Evolutionary conservation across 2,329 filamentous ascomycete species (phyloP).

Genomic region (Neonectria sp.): DNA sequence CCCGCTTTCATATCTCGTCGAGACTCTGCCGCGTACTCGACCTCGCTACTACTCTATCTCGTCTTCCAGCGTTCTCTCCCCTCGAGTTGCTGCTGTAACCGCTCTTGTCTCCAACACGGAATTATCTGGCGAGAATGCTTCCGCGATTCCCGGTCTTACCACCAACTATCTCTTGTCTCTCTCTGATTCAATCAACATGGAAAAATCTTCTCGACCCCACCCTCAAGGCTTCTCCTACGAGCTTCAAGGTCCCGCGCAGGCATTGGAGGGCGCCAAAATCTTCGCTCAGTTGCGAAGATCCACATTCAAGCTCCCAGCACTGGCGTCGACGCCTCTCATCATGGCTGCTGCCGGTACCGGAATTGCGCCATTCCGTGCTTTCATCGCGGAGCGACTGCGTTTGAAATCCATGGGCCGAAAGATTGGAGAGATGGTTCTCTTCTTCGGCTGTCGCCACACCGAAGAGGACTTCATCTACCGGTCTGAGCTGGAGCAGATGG

Average conservation of each 20-base stretch:
- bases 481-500: slow-evolving; percentile 25
- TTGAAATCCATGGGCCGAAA: slow-evolving; percentile 27
- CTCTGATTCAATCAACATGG: slow-evolving; percentile 12
- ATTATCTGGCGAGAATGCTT: slow-evolving; percentile 6
- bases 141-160: slow-evolving; percentile 30
- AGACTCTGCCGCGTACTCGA: slow-evolving; percentile 50
- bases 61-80: slow-evolving; percentile 59
- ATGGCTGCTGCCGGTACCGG: slow-evolving; percentile 66
- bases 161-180: slow-evolving; percentile 40
- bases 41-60: slow-evolving; percentile 73
- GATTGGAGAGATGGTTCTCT: slow-evolving; percentile 32
- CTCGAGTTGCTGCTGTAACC: slow-evolving; percentile 16
- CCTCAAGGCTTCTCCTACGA: slow-evolving; percentile 18
- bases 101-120: slow-evolving; percentile 26
- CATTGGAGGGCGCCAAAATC: slow-evolving; percentile 20
- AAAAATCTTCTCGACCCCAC: neutral
- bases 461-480: slow-evolving; percentile 31
- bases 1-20: slow-evolving; percentile 25
- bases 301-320: slow-evolving; percentile 60
- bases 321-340: slow-evolving; percentile 60
- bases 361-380: slow-evolving; percentile 55
- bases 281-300: slow-evolving; percentile 39
- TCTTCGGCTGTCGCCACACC: slow-evolving; percentile 24
- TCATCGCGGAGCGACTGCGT: slow-evolving; percentile 29
- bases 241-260: slow-evolving; percentile 14